Evolutionary conservation across 129 eudicot species (phyloP).

Genomic region (Flaveria robusta): DNA sequence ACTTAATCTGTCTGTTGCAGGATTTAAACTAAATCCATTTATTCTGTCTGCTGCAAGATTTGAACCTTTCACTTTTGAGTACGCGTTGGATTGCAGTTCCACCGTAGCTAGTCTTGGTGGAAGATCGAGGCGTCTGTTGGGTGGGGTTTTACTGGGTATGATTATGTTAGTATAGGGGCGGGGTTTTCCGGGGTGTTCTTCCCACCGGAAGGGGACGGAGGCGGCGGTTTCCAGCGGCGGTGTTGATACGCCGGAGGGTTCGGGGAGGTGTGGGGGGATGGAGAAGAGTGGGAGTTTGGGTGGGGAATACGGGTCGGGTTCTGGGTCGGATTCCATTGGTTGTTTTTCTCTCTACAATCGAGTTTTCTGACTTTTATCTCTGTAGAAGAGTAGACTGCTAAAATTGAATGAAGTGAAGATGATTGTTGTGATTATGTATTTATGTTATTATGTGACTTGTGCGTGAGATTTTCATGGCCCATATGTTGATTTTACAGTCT

Average conservation of each 20-base stretch:
- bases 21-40: no score
- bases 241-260: slow-evolving; percentile 50
- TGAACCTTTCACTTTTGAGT: slow-evolving; percentile 29
- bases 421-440: no score
- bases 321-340: slow-evolving; percentile 41
- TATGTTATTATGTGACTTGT: no score
- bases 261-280: slow-evolving; percentile 30
- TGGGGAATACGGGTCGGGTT: slow-evolving; percentile 33
- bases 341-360: background rate
- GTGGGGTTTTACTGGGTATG: slow-evolving; percentile 18
- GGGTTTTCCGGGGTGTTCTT: slow-evolving; percentile 91
- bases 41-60: no score
- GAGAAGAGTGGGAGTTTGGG: slow-evolving; percentile 47
- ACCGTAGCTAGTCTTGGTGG: slow-evolving; percentile 57
- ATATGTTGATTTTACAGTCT: background rate
- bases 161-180: slow-evolving; percentile 55
- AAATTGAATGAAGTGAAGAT: slow-evolving; percentile 1
- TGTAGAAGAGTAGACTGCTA: no score
- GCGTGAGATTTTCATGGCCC: slow-evolving; percentile 12
- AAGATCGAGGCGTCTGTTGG: slow-evolving; percentile 43
- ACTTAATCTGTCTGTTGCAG: no score
- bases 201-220: slow-evolving; percentile 89
- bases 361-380: no score
- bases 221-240: slow-evolving; percentile 80
- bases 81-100: slow-evolving; percentile 27